A percentile compares a stretch with the other conserved stretches of the same genome.
phyloP scores from a whole-genome alignment of 768 basidiomycete genomes.

The Tylopilus subfusipes region DNA sequence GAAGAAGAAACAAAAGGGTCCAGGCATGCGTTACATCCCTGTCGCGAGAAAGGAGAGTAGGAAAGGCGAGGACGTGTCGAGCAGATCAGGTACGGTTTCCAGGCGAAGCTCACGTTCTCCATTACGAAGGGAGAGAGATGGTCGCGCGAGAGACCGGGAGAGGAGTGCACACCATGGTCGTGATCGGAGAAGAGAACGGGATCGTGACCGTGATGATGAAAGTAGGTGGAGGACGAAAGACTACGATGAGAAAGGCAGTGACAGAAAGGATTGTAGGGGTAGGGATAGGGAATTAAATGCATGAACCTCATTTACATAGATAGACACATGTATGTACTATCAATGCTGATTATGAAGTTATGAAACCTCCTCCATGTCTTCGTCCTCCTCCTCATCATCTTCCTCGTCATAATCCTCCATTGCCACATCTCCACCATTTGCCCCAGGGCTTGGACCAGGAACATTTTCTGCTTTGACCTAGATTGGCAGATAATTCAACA shows the following conservation, averaged over 20 bases:
- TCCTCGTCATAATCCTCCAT: slow-evolving; percentile 46
- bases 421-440: slow-evolving; percentile 20
- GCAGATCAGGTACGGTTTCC: slow-evolving; percentile 41
- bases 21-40: slow-evolving; percentile 81
- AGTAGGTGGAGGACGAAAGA: slow-evolving; percentile 10
- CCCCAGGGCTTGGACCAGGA: slow-evolving; percentile 35
- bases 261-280: slow-evolving; percentile 15
- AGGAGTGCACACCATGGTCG: slow-evolving; percentile 11
- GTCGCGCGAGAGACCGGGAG: slow-evolving; percentile 6
- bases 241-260: slow-evolving; percentile 9
- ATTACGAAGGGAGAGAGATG: slow-evolving; percentile 18
- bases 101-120: slow-evolving; percentile 53
- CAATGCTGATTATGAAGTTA: slow-evolving; percentile 24
- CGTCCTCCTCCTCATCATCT: slow-evolving; percentile 43
- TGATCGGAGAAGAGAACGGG: slow-evolving; percentile 14
- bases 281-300: neutral
- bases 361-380: slow-evolving; percentile 72
- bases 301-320: neutral
- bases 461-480: slow-evolving; percentile 48
- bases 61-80: slow-evolving; percentile 26
- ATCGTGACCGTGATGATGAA: slow-evolving; percentile 12
- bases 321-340: neutral
- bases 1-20: slow-evolving; percentile 44
- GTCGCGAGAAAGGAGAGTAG: slow-evolving; percentile 67
- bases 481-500: slow-evolving; percentile 2